phyloP scores from a whole-genome alignment of 2,329 filamentous ascomycete genomes.

The Coniella vitis region DNA sequence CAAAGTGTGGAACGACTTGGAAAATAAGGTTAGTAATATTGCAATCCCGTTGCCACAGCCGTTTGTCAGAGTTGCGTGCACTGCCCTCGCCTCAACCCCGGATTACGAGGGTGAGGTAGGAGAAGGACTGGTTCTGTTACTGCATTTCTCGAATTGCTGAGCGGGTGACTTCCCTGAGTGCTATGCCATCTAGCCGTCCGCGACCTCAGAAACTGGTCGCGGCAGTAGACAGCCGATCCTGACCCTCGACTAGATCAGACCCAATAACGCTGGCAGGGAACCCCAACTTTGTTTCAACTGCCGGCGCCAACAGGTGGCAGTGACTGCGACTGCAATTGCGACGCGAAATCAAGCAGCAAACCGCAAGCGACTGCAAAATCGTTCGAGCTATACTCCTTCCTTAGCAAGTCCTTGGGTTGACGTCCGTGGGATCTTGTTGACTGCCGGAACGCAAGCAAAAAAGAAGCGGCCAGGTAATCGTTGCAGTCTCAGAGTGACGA shows the following conservation, averaged over 20 bases:
- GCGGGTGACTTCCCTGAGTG: background rate
- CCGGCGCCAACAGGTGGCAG: background rate
- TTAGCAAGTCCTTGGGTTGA: too few species aligned
- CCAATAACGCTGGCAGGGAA: background rate
- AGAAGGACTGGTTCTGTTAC: background rate
- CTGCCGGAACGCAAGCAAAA: background rate
- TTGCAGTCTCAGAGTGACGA: too few species aligned
- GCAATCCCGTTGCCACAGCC: background rate
- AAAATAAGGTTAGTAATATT: conserved; percentile 2
- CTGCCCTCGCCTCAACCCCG: conserved; percentile 2
- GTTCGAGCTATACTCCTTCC: background rate
- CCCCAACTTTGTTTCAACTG: background rate
- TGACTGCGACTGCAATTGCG: background rate
- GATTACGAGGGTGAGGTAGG: conserved; percentile 3
- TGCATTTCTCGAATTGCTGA: background rate
- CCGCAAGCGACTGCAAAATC: conserved; percentile 1
- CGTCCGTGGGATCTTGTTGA: too few species aligned
- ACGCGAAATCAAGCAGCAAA: background rate
- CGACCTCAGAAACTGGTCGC: background rate
- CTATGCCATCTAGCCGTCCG: background rate
- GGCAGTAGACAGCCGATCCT: conserved; percentile 1
- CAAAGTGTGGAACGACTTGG: background rate
- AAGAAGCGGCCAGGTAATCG: background rate
- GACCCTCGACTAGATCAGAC: background rate
- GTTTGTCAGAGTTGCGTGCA: background rate